Evolutionary conservation across 2,329 filamentous ascomycete species (phyloP).

Genomic region (Apiospora arundinis): DNA sequence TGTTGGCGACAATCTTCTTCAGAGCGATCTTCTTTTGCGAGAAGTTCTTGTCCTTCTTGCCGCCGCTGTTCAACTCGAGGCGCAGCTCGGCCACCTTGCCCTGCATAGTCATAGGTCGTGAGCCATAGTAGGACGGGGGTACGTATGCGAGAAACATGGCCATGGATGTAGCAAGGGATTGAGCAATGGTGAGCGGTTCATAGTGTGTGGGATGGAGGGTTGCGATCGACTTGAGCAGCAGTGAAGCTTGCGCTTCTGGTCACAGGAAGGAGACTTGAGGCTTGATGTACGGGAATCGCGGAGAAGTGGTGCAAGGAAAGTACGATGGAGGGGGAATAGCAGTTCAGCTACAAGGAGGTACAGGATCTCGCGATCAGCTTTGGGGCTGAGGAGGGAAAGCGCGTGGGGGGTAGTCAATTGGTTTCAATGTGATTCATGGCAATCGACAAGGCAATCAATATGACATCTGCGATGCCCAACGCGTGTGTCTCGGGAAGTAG

Average conservation of each 20-base stretch:
- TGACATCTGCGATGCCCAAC: background rate
- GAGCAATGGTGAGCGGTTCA: background rate
- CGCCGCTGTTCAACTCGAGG: conserved; percentile 88
- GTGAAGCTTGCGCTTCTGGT: background rate
- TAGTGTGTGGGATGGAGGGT: background rate
- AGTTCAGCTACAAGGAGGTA: background rate
- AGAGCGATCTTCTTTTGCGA: conserved; percentile 94
- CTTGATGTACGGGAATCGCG: background rate
- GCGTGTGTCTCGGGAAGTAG: conserved; percentile 26
- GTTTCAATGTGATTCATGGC: conserved; percentile 3
- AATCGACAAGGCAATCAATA: conserved; percentile 17
- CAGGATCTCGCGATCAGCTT: background rate
- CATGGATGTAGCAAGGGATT: conserved; percentile 29
- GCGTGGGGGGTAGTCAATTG: background rate
- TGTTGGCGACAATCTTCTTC: conserved; percentile 99
- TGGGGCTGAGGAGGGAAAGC: background rate
- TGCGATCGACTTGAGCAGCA: background rate
- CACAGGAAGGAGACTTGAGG: background rate
- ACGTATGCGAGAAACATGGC: conserved; percentile 62
- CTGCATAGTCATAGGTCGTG: conserved; percentile 70
- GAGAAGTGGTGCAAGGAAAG: background rate
- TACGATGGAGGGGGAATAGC: background rate
- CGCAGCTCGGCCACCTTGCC: conserved; percentile 98
- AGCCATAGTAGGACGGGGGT: conserved; percentile 51
- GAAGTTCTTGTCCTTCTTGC: conserved; percentile 98